These are phyloP conservation scores for Neurospora tetrasperma DNA, from an alignment of 495 filamentous ascomycete genomes.

Conservation along the genomic window DNA sequence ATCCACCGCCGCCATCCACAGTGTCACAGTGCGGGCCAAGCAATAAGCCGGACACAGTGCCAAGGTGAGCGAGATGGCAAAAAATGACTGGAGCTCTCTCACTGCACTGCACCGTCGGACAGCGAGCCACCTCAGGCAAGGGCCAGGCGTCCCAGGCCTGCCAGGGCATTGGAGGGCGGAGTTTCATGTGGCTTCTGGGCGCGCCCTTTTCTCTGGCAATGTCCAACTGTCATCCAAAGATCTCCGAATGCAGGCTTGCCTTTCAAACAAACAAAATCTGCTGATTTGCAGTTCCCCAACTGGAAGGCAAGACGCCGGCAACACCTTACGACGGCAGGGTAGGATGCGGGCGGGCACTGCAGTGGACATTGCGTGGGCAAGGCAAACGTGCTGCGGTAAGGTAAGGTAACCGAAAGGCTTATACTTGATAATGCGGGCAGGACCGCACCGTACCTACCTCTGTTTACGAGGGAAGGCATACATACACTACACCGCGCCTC, in stretches of 20 bases:
- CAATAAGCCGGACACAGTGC: background rate
- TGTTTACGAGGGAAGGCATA: background rate
- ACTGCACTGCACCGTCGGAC: background rate
- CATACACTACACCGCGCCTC: background rate
- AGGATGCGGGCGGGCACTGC: background rate
- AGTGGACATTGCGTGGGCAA: background rate
- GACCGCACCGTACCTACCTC: background rate
- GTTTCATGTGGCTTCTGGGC: background rate
- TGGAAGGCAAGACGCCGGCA: background rate
- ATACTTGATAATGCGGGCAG: background rate
- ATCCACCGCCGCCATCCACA: background rate
- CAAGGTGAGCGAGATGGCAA: background rate
- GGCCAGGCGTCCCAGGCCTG: background rate
- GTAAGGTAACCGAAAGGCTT: background rate
- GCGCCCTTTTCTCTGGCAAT: background rate
- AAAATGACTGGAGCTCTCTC: background rate
- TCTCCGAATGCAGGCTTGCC: background rate
- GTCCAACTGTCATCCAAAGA: background rate
- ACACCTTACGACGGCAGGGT: background rate
- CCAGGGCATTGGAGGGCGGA: background rate
- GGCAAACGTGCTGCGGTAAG: background rate
- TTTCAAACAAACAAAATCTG: background rate
- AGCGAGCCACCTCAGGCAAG: background rate
- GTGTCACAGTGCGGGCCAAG: background rate
- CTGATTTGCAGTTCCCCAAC: background rate